Conservation (phyloP, 768 basidiomycete genomes). For the Kwoniella shandongensis region DNA sequence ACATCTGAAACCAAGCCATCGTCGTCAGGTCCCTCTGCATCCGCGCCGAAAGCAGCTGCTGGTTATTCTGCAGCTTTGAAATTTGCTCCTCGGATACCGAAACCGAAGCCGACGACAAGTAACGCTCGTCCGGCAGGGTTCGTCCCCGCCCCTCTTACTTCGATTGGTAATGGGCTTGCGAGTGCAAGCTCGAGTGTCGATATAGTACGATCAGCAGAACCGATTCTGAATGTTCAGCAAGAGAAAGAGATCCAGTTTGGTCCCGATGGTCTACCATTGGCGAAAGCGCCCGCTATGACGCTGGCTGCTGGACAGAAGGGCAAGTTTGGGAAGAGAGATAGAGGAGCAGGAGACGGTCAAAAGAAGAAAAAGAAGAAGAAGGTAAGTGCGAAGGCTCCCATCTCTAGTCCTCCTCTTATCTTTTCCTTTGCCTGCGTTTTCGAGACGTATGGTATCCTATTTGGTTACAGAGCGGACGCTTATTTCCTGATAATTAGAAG, state of each 20-base stretch:
- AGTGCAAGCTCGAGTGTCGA: constrained; percentile 6
- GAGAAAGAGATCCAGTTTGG: constrained; percentile 34
- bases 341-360: constrained; percentile 19
- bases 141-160: neutral
- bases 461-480: too few relatives aligned
- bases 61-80: constrained; percentile 46
- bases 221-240: neutral
- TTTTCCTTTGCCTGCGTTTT: too few relatives aligned
- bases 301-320: constrained; percentile 26
- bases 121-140: constrained; percentile 21
- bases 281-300: constrained; percentile 50
- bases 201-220: constrained; percentile 25
- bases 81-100: constrained; percentile 48
- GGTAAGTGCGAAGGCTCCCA: constrained; percentile 22
- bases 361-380: constrained; percentile 49
- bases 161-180: neutral
- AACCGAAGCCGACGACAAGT: constrained; percentile 29
- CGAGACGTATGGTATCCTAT: too few relatives aligned
- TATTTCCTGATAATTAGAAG: constrained; percentile 12
- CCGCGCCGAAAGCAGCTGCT: constrained; percentile 17
- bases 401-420: too few relatives aligned
- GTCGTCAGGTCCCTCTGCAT: neutral
- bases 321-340: constrained; percentile 19
- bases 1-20: neutral
- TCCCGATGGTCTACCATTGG: constrained; percentile 43